Conservation (phyloP, 805 yeast species). For the Ogataea pini region DNA sequence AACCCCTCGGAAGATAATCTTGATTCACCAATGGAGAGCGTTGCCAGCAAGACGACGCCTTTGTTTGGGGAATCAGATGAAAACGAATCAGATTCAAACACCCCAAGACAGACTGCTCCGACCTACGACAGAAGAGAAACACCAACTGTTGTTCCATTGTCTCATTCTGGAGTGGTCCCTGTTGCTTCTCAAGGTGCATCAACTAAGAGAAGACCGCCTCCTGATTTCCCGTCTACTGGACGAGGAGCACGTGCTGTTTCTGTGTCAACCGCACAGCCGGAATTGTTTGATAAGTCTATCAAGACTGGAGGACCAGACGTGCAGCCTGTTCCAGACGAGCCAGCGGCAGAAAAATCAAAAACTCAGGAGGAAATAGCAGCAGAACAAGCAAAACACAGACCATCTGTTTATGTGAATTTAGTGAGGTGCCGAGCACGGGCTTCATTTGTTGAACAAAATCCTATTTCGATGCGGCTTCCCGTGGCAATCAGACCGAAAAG, state of each 20-base stretch:
- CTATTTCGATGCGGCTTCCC: slow-evolving; percentile 51
- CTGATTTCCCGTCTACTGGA: slow-evolving; percentile 39
- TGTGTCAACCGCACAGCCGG: slow-evolving; percentile 34
- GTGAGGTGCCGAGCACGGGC: slow-evolving; percentile 25
- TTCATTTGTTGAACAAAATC: slow-evolving; percentile 49
- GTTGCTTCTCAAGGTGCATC: slow-evolving; percentile 10
- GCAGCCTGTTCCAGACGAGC: neutral
- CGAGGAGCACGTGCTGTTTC: slow-evolving; percentile 42
- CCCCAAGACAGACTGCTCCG: slow-evolving; percentile 5
- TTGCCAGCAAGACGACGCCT: slow-evolving; percentile 6
- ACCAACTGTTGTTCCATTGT: slow-evolving; percentile 34
- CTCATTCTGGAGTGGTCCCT: slow-evolving; percentile 28
- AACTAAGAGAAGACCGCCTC: slow-evolving; percentile 40
- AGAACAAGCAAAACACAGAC: slow-evolving; percentile 10
- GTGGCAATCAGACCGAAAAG: slow-evolving; percentile 54
- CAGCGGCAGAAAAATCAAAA: neutral
- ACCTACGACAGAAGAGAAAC: slow-evolving; percentile 43
- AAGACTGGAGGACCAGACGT: slow-evolving; percentile 4
- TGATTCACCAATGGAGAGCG: slow-evolving; percentile 4
- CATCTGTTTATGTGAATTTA: slow-evolving; percentile 16
- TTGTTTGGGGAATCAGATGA: slow-evolving; percentile 4
- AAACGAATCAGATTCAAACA: slow-evolving; percentile 9
- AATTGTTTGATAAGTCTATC: slow-evolving; percentile 26
- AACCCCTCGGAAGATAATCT: slow-evolving; percentile 20
- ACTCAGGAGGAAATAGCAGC: slow-evolving; percentile 2